Percentiles rank a stretch among this genome's conserved stretches.
phyloP scores from a whole-genome alignment of 2,329 filamentous ascomycete species.

The Fusarium sp. region DNA sequence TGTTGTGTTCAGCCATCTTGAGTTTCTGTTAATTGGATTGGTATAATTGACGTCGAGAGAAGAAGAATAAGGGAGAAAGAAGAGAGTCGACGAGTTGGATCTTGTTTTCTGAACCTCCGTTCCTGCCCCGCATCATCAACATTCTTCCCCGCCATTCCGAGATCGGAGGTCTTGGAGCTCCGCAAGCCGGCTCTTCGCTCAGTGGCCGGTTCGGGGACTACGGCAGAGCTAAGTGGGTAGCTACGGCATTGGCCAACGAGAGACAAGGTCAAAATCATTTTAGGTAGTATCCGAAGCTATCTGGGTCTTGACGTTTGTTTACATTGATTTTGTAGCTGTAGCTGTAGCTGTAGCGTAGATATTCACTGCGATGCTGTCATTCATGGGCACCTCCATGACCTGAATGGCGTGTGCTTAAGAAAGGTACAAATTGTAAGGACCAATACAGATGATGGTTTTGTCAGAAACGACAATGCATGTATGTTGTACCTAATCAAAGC shows the following conservation, averaged over 20 bases:
- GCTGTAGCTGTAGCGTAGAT: not conserved
- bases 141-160: slow-evolving; percentile 54
- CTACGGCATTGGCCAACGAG: slow-evolving; percentile 41
- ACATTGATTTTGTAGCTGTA: not conserved
- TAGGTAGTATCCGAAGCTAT: slow-evolving; percentile 27
- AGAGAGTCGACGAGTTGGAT: slow-evolving; percentile 13
- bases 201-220: slow-evolving; percentile 40
- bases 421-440: not conserved
- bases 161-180: slow-evolving; percentile 51
- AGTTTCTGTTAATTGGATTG: not conserved
- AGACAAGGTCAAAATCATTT: slow-evolving; percentile 35
- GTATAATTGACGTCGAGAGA: not conserved
- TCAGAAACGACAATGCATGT: slow-evolving; percentile 9
- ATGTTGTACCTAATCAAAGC: slow-evolving; percentile 33
- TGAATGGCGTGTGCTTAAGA: slow-evolving; percentile 7
- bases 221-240: slow-evolving; percentile 35
- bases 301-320: not conserved
- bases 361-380: not conserved
- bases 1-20: slow-evolving; percentile 77
- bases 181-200: slow-evolving; percentile 33
- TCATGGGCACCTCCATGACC: not conserved
- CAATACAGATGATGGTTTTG: slow-evolving; percentile 10
- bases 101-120: slow-evolving; percentile 32
- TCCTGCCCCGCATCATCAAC: slow-evolving; percentile 46
- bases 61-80: slow-evolving; percentile 11